These are phyloP conservation scores for Brasenia schreberi DNA, from an alignment of 164 flowering plant species.

Conservation along the genomic window DNA sequence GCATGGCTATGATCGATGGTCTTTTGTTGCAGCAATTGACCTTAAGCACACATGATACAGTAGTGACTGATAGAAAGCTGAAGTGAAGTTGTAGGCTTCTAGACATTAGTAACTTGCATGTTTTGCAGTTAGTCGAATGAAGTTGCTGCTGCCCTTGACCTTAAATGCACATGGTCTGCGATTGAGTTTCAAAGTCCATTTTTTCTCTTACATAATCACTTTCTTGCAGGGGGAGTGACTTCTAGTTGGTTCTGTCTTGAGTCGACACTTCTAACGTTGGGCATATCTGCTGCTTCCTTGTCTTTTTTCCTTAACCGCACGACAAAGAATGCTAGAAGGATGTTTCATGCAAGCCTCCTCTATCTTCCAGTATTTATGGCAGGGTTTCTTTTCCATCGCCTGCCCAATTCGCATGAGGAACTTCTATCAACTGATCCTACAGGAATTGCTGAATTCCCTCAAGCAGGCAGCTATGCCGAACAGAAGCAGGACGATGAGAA, in stretches of 20 bases:
- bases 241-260: conserved; percentile 83
- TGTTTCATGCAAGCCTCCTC: conserved; percentile 90
- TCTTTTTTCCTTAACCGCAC: conserved; percentile 59
- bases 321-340: conserved; percentile 47
- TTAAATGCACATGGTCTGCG: no score
- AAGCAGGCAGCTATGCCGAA: conserved; percentile 4
- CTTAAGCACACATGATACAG: no score
- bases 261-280: conserved; percentile 55
- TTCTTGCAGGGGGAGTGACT: conserved; percentile 64
- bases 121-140: not conserved
- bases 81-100: no score
- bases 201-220: not conserved
- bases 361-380: conserved; percentile 90
- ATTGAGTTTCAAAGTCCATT: not conserved
- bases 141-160: no score
- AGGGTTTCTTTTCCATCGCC: conserved; percentile 69
- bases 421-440: conserved; percentile 10
- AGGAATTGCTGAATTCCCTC: conserved; percentile 5
- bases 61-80: no score
- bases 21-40: no score
- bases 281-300: conserved; percentile 54
- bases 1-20: no score
- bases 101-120: not conserved
- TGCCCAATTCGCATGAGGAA: conserved; percentile 23
- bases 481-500: conserved; percentile 9